phyloP scores from a whole-genome alignment of 768 basidiomycete genomes.

The Leccinellum rugosiceps region DNA sequence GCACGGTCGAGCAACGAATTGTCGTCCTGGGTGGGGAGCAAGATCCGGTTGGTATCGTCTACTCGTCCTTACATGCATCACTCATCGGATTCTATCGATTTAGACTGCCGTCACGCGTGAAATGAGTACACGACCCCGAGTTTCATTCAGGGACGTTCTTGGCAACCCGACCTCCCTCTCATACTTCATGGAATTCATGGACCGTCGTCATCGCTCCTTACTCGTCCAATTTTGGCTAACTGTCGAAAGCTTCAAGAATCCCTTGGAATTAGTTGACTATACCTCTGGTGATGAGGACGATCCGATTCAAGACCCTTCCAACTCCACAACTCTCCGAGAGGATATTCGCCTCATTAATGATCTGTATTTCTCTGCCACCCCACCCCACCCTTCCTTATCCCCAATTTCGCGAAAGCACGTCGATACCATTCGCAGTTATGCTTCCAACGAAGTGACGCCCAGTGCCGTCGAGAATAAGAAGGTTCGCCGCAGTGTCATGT shows the following conservation, averaged over 20 bases:
- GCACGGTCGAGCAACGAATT: slow-evolving; percentile 84
- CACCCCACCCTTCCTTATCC: slow-evolving; percentile 55
- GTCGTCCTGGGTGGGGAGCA: slow-evolving; percentile 70
- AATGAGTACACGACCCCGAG: slow-evolving; percentile 40
- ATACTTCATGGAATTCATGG: slow-evolving; percentile 99
- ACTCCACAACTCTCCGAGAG: slow-evolving; percentile 66
- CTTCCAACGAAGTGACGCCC: slow-evolving; percentile 44
- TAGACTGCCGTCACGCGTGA: slow-evolving; percentile 46
- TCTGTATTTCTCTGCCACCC: slow-evolving; percentile 71
- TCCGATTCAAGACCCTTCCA: slow-evolving; percentile 53
- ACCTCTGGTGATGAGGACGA: slow-evolving; percentile 60
- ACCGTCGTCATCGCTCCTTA: slow-evolving; percentile 76
- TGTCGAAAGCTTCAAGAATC: slow-evolving; percentile 97
- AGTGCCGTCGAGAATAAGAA: slow-evolving; percentile 43
- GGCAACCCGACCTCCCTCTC: slow-evolving; percentile 87
- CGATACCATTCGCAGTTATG: slow-evolving; percentile 66
- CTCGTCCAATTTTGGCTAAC: slow-evolving; percentile 98
- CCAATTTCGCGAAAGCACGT: slow-evolving; percentile 70
- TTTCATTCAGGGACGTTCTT: slow-evolving; percentile 76
- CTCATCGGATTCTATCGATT: slow-evolving; percentile 3
- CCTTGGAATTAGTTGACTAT: slow-evolving; percentile 76
- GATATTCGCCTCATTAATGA: slow-evolving; percentile 90
- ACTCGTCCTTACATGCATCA: neutral
- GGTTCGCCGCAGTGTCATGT: slow-evolving; percentile 75
- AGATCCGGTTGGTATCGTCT: slow-evolving; percentile 46